Evolutionary conservation across 2,329 filamentous ascomycete genomes (phyloP).

Genomic region (Fusarium sp.): DNA sequence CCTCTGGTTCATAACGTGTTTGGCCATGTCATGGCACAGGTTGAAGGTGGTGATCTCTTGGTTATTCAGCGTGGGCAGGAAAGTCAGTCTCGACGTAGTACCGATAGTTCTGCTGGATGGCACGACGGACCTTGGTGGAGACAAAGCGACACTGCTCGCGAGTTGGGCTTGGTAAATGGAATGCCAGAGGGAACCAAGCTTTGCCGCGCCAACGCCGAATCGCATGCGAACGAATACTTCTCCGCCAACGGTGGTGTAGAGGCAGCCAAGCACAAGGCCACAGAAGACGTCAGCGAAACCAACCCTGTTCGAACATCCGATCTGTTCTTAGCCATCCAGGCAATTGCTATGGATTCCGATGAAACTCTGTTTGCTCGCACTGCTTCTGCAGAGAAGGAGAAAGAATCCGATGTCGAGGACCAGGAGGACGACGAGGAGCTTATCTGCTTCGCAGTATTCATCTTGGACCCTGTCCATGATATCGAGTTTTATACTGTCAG

Average conservation of each 20-base stretch:
- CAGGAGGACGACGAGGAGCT: slow-evolving; percentile 68
- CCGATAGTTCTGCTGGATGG: slow-evolving; percentile 76
- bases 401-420: slow-evolving; percentile 64
- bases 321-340: slow-evolving; percentile 95
- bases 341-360: slow-evolving; percentile 75
- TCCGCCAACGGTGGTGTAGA: slow-evolving; percentile 81
- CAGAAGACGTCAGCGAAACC: slow-evolving; percentile 80
- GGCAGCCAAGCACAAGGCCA: slow-evolving; percentile 81
- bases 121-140: slow-evolving; percentile 98
- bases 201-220: slow-evolving; percentile 87
- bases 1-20: slow-evolving; percentile 93
- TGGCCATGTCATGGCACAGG: slow-evolving; percentile 96
- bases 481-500: slow-evolving; percentile 88
- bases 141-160: slow-evolving; percentile 74
- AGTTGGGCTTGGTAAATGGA: slow-evolving; percentile 83
- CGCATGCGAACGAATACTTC: slow-evolving; percentile 88
- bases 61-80: slow-evolving; percentile 95
- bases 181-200: slow-evolving; percentile 90
- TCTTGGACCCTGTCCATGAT: slow-evolving; percentile 89
- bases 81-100: slow-evolving; percentile 74
- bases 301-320: slow-evolving; percentile 94
- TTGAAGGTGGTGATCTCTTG: slow-evolving; percentile 93
- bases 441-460: slow-evolving; percentile 80
- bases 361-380: slow-evolving; percentile 75
- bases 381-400: slow-evolving; percentile 64